phyloP scores from a whole-genome alignment of 441 rosid species.

The Populus hybrid region DNA sequence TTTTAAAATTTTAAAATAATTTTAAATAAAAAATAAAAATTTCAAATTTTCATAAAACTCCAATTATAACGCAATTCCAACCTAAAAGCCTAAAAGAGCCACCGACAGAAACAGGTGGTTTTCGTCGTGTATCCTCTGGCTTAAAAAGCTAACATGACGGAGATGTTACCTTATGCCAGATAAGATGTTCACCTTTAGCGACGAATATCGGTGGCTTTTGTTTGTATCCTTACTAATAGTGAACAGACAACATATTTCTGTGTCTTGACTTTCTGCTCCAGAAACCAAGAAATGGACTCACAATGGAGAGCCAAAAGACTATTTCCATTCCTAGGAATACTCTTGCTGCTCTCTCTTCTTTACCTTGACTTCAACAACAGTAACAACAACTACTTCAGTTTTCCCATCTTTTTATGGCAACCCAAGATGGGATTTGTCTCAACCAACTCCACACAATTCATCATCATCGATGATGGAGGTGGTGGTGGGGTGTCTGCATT shows the following conservation, averaged over 20 bases:
- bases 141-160: neutral
- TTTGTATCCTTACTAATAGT: neutral
- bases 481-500: conserved; percentile 1
- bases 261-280: neutral
- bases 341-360: conserved; percentile 28
- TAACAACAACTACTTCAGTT: conserved; percentile 20
- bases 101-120: neutral
- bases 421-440: conserved; percentile 37
- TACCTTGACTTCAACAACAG: conserved; percentile 29
- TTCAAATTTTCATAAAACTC: too few species aligned
- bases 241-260: neutral
- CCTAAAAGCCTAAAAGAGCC: neutral
- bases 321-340: conserved; percentile 31
- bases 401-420: conserved; percentile 28
- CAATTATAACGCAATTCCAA: too few species aligned
- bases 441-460: conserved; percentile 38
- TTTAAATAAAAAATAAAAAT: too few species aligned
- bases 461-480: conserved; percentile 16
- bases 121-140: too few species aligned
- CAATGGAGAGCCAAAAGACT: conserved; percentile 31
- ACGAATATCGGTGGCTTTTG: neutral
- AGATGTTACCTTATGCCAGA: too few species aligned
- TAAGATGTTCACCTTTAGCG: neutral
- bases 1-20: too few species aligned
- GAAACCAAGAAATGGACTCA: conserved; percentile 18